Base-by-base conservation (phyloP, 2,329 filamentous ascomycete species). In the Ustulina deusta region DNA sequence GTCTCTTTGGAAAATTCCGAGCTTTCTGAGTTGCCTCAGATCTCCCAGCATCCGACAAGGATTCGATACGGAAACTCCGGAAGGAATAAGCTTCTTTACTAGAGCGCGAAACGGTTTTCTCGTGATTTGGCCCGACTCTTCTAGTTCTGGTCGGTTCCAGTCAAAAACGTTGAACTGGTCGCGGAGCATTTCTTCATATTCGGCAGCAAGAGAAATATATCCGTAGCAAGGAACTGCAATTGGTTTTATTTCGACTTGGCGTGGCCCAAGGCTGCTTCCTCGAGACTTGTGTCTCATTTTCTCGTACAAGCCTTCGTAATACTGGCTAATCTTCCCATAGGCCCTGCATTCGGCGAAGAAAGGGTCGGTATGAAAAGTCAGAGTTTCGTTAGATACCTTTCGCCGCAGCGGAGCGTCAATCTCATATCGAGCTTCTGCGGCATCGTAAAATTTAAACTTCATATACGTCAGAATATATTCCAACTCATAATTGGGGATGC, bases 281-380 rank as follows among this genome's bases (percentile, higher is more conserved):
- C 32, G n/a, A 40, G 25, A 27, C n/a, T 9, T 55, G 3, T 49
- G 60, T 46, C 27, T 36, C 3, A 6, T 17, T 20, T 38, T 51
- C 7, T 40, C 17, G 5, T 13, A 25, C 5, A 49, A 2, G 32
- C 15, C 29, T 42, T 51, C 61, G 38, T 63, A 63, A 58, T 58
- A 44, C 44, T 51, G 20, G 11, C 52, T 58, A 7, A 63, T 57
- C 15, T 13, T 51, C 29, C 52, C 54, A 25, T 63, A 63, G 25
- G 61, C 61, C 25, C 61, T 63, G 20, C 61, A 63, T 58, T 63
- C 61, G 15, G 61, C 61, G 20, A 63, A 63, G 20, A 63, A 63
- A 3, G 61, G 61, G 54, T 63, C 61, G 7, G 52, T 22, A 42
- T 63, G 61, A 52, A 63, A 58, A 9, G 61, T 32, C 15, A 63